Evolutionary conservation across 2,329 filamentous ascomycete species (phyloP).

Genomic region (Colletotrichum salicis): DNA sequence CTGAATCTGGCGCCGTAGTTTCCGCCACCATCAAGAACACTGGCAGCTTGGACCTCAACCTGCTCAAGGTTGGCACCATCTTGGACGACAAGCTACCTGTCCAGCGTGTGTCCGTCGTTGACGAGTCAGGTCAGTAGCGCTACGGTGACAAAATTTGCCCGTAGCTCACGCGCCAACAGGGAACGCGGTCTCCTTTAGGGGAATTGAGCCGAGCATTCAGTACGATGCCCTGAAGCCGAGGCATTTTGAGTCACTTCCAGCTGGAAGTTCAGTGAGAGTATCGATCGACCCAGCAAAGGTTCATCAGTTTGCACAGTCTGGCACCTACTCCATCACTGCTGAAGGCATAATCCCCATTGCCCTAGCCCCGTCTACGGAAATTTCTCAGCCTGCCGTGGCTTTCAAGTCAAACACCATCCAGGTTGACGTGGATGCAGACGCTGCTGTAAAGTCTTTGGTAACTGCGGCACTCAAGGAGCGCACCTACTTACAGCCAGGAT

Average conservation of each 20-base stretch:
- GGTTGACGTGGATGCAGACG: slow-evolving; percentile 29
- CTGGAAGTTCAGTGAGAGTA: slow-evolving; percentile 30
- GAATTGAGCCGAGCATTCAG: slow-evolving; percentile 37
- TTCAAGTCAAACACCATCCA: slow-evolving; percentile 37
- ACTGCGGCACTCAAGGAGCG: slow-evolving; percentile 26
- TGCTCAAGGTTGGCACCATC: slow-evolving; percentile 39
- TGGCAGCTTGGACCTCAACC: slow-evolving; percentile 35
- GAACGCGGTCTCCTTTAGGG: slow-evolving; percentile 30
- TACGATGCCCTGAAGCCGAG: slow-evolving; percentile 37
- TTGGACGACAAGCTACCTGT: slow-evolving; percentile 33
- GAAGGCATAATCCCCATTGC: slow-evolving; percentile 33
- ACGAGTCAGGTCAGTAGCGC: background rate
- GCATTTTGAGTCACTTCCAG: background rate
- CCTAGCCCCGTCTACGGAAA: slow-evolving; percentile 25
- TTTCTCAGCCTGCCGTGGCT: slow-evolving; percentile 27
- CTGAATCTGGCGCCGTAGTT: background rate
- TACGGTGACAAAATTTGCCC: no score
- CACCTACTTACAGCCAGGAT: slow-evolving; percentile 16
- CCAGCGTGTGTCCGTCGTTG: background rate
- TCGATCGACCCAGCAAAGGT: slow-evolving; percentile 35
- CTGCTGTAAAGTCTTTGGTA: slow-evolving; percentile 5
- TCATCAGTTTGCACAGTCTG: slow-evolving; percentile 35
- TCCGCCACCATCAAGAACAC: background rate
- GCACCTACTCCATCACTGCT: slow-evolving; percentile 36
- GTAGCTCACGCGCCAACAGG: background rate